Conservation (phyloP, 192 early-diverging fungal genomes). For the Coemansia sp. region DNA sequence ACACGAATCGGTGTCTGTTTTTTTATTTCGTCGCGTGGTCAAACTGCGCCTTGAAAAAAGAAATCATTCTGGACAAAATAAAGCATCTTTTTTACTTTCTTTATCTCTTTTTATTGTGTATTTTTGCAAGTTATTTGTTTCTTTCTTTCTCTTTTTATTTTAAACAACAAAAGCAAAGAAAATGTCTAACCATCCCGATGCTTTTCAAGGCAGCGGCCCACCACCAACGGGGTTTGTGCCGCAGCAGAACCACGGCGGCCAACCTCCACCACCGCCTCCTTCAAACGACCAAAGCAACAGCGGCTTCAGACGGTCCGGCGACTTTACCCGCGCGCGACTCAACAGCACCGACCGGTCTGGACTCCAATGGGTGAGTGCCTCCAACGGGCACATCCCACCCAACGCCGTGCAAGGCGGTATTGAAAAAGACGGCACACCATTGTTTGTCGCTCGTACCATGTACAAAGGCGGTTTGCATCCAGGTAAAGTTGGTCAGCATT, state of each 20-base stretch:
- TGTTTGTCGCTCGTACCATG: slow-evolving; percentile 58
- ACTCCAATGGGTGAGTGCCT: slow-evolving; percentile 47
- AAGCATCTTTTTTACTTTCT: no score
- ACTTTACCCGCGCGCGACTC: not conserved
- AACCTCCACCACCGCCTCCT: slow-evolving; percentile 11
- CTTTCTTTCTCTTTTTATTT: slow-evolving; percentile 4
- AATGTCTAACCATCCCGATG: not conserved
- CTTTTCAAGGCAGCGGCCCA: not conserved
- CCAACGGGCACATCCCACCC: slow-evolving; percentile 47
- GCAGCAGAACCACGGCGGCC: slow-evolving; percentile 9
- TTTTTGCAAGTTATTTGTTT: not conserved
- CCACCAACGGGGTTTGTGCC: not conserved
- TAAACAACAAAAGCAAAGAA: slow-evolving; percentile 8
- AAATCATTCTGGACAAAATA: no score
- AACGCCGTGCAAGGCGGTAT: slow-evolving; percentile 63
- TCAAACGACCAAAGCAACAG: slow-evolving; percentile 2
- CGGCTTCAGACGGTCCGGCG: not conserved
- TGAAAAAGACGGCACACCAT: slow-evolving; percentile 59
- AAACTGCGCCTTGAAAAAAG: no score
- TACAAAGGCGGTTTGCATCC: slow-evolving; percentile 58
- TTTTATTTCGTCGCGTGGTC: no score
- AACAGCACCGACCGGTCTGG: slow-evolving; percentile 2
- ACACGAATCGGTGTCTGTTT: no score
- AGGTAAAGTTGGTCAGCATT: slow-evolving; percentile 54
- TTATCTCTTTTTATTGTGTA: no score